These are phyloP conservation scores for Colletotrichum nymphaeae DNA, from an alignment of 2,329 filamentous ascomycete species.

Conservation along the genomic window DNA sequence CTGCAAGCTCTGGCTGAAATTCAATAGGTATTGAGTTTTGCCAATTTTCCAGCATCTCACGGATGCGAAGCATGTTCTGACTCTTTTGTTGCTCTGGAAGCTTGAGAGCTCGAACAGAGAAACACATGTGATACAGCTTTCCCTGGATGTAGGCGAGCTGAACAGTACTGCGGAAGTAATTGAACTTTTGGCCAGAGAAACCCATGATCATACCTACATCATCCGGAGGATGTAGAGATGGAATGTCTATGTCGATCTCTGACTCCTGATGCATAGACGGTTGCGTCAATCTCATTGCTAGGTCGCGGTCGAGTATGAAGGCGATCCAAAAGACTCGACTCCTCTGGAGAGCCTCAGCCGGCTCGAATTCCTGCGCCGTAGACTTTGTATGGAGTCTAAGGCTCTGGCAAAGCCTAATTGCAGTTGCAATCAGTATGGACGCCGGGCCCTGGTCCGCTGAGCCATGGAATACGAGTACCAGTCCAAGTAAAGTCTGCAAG, in stretches of 20 bases:
- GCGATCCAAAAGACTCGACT: conserved; percentile 46
- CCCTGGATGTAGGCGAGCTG: conserved; percentile 33
- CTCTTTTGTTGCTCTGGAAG: not conserved
- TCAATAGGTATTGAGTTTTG: conserved; percentile 4
- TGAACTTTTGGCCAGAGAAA: conserved; percentile 19
- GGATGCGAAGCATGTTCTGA: conserved; percentile 7
- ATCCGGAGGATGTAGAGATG: conserved; percentile 4
- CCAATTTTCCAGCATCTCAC: conserved; percentile 29
- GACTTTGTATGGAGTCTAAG: conserved; percentile 41
- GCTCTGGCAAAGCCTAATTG: conserved; percentile 42
- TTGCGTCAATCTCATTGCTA: conserved; percentile 17
- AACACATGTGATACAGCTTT: conserved; percentile 28
- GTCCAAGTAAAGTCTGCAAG: conserved; percentile 43
- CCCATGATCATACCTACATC: conserved; percentile 10
- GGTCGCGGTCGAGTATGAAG: conserved; percentile 43
- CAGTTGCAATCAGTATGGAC: conserved; percentile 42
- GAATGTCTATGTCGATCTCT: conserved; percentile 32
- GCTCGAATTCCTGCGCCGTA: conserved; percentile 28
- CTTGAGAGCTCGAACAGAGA: conserved; percentile 14
- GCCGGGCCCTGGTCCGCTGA: conserved; percentile 41
- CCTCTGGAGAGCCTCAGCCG: conserved; percentile 40
- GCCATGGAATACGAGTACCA: conserved; percentile 43
- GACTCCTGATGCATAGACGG: conserved; percentile 29
- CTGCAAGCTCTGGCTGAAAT: conserved; percentile 15
- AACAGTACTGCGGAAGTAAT: conserved; percentile 27